These are phyloP conservation scores for Spinellus fusiger DNA, from an alignment of 192 early-diverging fungal species.

Conservation along the genomic window DNA sequence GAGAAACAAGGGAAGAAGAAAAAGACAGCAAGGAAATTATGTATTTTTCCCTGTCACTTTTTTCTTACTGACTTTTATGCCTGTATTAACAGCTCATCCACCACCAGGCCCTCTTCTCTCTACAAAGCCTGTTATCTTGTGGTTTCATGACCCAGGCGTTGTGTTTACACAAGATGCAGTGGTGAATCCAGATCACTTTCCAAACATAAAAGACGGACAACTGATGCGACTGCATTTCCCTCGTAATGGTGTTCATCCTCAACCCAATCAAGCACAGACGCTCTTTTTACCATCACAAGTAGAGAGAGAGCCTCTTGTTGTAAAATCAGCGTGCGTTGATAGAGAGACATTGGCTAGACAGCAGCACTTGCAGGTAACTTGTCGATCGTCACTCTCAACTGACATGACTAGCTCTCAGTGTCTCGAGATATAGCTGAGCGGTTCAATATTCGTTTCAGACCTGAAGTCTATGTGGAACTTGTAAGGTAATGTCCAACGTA, in stretches of 20 bases:
- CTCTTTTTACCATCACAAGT: neutral
- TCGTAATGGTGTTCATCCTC: constrained; percentile 3
- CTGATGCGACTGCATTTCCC: constrained; percentile 56
- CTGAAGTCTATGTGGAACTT: constrained; percentile 57
- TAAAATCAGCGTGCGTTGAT: constrained; percentile 48
- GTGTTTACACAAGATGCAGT: constrained; percentile 47
- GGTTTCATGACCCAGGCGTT: constrained; percentile 22
- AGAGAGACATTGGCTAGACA: constrained; percentile 40
- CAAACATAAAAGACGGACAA: constrained; percentile 52
- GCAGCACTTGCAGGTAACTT: constrained; percentile 52
- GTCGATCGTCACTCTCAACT: neutral
- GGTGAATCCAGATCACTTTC: constrained; percentile 65
- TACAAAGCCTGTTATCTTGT: constrained; percentile 17
- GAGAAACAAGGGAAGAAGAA: neutral
- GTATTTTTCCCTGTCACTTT: neutral
- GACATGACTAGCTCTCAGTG: constrained; percentile 52
- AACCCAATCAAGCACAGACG: neutral
- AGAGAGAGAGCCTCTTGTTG: constrained; percentile 36
- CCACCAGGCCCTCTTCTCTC: constrained; percentile 2
- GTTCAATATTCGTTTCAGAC: constrained; percentile 54
- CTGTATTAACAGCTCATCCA: neutral
- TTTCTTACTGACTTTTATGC: neutral
- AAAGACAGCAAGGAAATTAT: neutral
- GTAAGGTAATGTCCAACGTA: constrained; percentile 28
- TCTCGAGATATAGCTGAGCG: constrained; percentile 58